These are phyloP conservation scores for Yarrowia divulgata DNA, from an alignment of 805 yeast genomes.

Conservation along the genomic window DNA sequence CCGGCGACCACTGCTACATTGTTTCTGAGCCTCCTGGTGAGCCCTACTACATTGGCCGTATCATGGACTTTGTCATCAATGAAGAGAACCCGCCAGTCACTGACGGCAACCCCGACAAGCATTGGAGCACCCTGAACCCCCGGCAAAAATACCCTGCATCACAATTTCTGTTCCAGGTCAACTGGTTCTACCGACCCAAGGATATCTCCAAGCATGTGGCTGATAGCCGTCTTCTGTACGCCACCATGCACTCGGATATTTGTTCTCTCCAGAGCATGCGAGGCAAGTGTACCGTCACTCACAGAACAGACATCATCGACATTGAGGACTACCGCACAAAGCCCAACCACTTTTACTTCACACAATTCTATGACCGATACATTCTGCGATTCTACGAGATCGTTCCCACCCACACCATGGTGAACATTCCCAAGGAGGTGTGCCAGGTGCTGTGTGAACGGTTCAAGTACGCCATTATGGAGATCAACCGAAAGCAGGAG, in stretches of 20 bases:
- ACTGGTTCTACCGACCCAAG: constrained; percentile 91
- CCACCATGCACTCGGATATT: constrained; percentile 83
- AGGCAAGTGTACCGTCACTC: constrained; percentile 76
- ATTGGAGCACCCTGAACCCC: constrained; percentile 40
- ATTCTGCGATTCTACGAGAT: constrained; percentile 84
- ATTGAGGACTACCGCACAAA: constrained; percentile 60
- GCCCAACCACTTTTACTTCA: constrained; percentile 84
- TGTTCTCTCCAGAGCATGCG: constrained; percentile 79
- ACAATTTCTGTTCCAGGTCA: constrained; percentile 68
- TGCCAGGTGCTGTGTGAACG: constrained; percentile 68
- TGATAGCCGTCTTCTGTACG: constrained; percentile 79
- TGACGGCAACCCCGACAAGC: constrained; percentile 30
- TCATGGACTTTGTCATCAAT: constrained; percentile 71
- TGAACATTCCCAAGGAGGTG: constrained; percentile 64
- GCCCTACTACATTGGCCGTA: constrained; percentile 87
- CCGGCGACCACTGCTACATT: constrained; percentile 73
- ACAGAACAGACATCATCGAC: constrained; percentile 68
- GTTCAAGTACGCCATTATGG: constrained; percentile 77
- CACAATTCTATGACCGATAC: constrained; percentile 83
- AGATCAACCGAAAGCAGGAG: constrained; percentile 68
- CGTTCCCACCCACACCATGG: constrained; percentile 65
- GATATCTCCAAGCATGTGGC: constrained; percentile 72
- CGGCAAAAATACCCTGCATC: constrained; percentile 55
- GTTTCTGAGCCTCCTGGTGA: constrained; percentile 93
- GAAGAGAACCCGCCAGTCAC: constrained; percentile 44